These are phyloP conservation scores for Rhizopogon roseolus DNA, from an alignment of 768 basidiomycete genomes.

Conservation along the genomic window DNA sequence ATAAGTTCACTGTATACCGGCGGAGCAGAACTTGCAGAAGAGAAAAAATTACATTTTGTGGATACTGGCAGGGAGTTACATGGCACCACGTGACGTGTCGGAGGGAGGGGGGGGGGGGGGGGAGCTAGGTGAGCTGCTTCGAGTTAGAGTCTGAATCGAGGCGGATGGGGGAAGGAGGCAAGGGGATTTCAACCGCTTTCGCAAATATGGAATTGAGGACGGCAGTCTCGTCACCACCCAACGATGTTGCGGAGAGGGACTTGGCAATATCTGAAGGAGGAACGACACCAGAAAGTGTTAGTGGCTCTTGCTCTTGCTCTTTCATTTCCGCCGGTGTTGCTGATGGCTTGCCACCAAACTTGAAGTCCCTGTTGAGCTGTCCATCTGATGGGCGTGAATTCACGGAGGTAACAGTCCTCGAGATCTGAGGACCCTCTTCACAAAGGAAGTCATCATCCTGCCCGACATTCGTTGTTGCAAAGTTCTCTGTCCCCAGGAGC, in stretches of 20 bases:
- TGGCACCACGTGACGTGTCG: too few species aligned
- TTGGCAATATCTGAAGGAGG: slow-evolving; percentile 48
- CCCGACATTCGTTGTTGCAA: slow-evolving; percentile 19
- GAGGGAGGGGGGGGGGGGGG: too few species aligned
- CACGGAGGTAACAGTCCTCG: slow-evolving; percentile 26
- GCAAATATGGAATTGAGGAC: slow-evolving; percentile 53
- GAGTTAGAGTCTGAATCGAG: slow-evolving; percentile 42
- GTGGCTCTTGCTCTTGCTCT: slow-evolving; percentile 18
- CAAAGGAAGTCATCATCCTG: slow-evolving; percentile 29
- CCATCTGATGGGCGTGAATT: slow-evolving; percentile 54
- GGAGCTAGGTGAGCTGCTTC: too few species aligned
- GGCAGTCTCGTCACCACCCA: slow-evolving; percentile 45
- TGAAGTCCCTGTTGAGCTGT: slow-evolving; percentile 66
- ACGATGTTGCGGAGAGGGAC: slow-evolving; percentile 41
- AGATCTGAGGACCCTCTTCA: slow-evolving; percentile 8
- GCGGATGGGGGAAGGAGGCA: slow-evolving; percentile 27
- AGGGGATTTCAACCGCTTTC: slow-evolving; percentile 36
- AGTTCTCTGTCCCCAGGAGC: slow-evolving; percentile 32
- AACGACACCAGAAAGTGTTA: slow-evolving; percentile 74
- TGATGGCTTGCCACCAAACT: slow-evolving; percentile 55
- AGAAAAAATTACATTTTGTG: too few species aligned
- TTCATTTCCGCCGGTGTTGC: slow-evolving; percentile 2
- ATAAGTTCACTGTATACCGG: too few species aligned
- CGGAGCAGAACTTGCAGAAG: too few species aligned
- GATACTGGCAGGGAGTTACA: too few species aligned